Evolutionary conservation across 2,329 filamentous ascomycete genomes (phyloP).

Genomic region (Pseudocercospora cruenta): DNA sequence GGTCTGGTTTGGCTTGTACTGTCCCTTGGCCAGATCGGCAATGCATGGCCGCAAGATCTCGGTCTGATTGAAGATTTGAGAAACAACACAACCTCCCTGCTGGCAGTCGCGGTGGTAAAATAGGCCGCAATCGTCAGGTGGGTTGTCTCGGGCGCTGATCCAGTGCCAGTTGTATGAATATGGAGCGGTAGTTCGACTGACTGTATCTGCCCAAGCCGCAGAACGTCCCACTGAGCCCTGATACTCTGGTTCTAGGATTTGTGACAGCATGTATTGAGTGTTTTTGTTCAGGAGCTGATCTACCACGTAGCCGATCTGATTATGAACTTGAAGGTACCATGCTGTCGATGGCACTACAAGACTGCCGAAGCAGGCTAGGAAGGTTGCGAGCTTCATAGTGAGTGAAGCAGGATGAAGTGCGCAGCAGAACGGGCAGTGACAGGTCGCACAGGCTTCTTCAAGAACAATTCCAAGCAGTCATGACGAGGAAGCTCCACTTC

Average conservation of each 20-base stretch:
- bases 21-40: conserved; percentile 33
- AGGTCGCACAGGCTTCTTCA: background rate
- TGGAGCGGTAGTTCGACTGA: conserved; percentile 44
- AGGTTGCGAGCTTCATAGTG: background rate
- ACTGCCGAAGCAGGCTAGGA: background rate
- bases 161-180: conserved; percentile 49
- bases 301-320: conserved; percentile 47
- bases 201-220: conserved; percentile 44
- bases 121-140: conserved; percentile 1
- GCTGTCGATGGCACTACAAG: conserved; percentile 1
- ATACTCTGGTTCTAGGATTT: conserved; percentile 46
- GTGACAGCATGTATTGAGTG: conserved; percentile 38
- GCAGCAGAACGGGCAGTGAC: background rate
- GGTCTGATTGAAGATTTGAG: conserved; percentile 48
- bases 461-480: background rate
- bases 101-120: conserved; percentile 31
- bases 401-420: background rate
- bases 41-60: conserved; percentile 44
- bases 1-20: conserved; percentile 39
- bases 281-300: conserved; percentile 42
- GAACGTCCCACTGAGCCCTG: conserved; percentile 46
- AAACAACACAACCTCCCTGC: conserved; percentile 46
- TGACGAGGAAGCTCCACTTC: background rate
- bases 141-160: conserved; percentile 43
- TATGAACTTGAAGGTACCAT: conserved; percentile 38